Base-by-base conservation (phyloP, 331 rosid genomes). In the Stylosanthes scabra region DNA sequence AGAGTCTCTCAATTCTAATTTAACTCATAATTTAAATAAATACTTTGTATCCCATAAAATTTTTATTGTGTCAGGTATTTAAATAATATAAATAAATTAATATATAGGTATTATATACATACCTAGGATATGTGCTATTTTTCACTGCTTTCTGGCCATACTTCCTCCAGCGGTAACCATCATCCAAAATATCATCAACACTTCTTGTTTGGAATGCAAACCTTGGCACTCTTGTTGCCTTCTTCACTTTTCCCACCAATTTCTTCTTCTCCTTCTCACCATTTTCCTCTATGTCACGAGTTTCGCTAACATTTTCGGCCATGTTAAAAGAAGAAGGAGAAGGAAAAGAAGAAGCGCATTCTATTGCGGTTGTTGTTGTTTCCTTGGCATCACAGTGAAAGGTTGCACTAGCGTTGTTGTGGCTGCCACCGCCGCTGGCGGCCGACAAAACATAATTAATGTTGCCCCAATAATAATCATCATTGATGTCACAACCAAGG, bases 71-170 rank as follows among this genome's bases (percentile, higher is more conserved):
- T 20, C 25, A 20, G 1, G 25, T 20, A 20, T 20, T 20, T 20
- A 20, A 20, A 20, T 20, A 20, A 20, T 20, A 20, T 20, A 20
- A 20, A 20, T 20, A 20, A 0, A 62, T 11, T 42, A 62, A n/a
- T 63, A n/a, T 63, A 4, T 10, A 55, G 13, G 25, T 20, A 20
- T 20, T 20, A 20, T 20, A 20, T 20, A 20, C 25, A 46, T 27
- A 95, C 99, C 99, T 95, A 51, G 97, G 97, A 83, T 84, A 84
- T 3, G 51, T 52, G 84, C 85, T 92, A 54, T 95, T 87, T 86
- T 95, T 95, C 39, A 95, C 99, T 63, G 97, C 87, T 84, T 94
- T 94, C 87, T 94, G 99, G 1, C 99, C 99, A 79, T 94, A 94
- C 71, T 94, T 94, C 81, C 99, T 90, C 99, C 99, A 94, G 34